phyloP scores from a whole-genome alignment of 2,329 filamentous ascomycete genomes.

The Fusarium sororula region DNA sequence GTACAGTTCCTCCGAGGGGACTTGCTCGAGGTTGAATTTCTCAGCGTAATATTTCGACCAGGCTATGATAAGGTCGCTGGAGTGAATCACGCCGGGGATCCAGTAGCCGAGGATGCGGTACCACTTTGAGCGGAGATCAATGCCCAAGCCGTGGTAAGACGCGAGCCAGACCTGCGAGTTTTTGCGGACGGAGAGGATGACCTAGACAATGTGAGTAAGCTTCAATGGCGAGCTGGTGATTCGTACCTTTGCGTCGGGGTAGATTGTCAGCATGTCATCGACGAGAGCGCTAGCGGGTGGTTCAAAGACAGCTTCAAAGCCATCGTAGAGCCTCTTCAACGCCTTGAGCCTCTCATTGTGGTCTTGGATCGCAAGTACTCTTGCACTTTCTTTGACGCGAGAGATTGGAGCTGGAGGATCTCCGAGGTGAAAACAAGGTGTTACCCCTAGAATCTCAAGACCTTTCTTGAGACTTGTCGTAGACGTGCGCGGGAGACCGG shows the following conservation, averaged over 20 bases:
- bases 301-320: constrained; percentile 33
- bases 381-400: constrained; percentile 29
- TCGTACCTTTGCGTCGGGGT: constrained; percentile 24
- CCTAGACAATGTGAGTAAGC: not conserved
- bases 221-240: fast-evolving
- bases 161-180: constrained; percentile 32
- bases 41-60: constrained; percentile 26
- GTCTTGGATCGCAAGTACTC: constrained; percentile 19
- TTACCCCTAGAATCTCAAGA: constrained; percentile 24
- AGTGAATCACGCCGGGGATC: constrained; percentile 31
- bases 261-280: constrained; percentile 28
- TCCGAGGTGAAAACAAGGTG: constrained; percentile 29
- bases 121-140: constrained; percentile 25
- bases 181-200: constrained; percentile 30
- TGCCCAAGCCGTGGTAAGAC: constrained; percentile 30
- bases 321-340: constrained; percentile 23
- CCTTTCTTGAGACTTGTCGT: constrained; percentile 35
- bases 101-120: constrained; percentile 29
- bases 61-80: constrained; percentile 27
- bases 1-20: constrained; percentile 24
- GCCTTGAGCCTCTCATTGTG: constrained; percentile 28
- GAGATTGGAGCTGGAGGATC: constrained; percentile 29
- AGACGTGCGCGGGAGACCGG: constrained; percentile 26
- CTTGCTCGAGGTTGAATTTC: constrained; percentile 13
- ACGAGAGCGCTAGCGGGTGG: constrained; percentile 29